Conservation (phyloP, 768 basidiomycete genomes). For the Lyophyllum decastes region DNA sequence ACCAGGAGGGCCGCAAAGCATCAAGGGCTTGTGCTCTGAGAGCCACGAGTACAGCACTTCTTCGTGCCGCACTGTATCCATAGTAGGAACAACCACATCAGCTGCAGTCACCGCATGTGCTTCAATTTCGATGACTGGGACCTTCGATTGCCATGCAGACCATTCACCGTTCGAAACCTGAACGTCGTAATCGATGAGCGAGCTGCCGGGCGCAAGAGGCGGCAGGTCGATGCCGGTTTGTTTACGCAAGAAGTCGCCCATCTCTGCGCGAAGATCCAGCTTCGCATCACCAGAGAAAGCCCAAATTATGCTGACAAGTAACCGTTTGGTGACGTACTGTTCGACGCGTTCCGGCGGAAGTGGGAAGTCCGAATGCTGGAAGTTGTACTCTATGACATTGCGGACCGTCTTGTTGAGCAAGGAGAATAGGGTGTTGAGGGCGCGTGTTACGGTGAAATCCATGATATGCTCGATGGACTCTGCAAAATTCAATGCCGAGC, state of each 20-base stretch:
- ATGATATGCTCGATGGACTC: slow-evolving; percentile 95
- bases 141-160: slow-evolving; percentile 88
- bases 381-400: slow-evolving; percentile 92
- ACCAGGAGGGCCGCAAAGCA: slow-evolving; percentile 99
- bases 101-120: slow-evolving; percentile 94
- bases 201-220: slow-evolving; percentile 67
- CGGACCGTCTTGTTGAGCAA: slow-evolving; percentile 95
- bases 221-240: slow-evolving; percentile 92
- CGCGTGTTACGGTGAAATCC: slow-evolving; percentile 93
- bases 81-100: slow-evolving; percentile 96
- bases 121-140: slow-evolving; percentile 95
- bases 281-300: slow-evolving; percentile 98
- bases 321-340: slow-evolving; percentile 86
- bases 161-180: slow-evolving; percentile 85
- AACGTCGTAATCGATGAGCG: slow-evolving; percentile 95
- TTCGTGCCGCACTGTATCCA: slow-evolving; percentile 98
- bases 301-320: slow-evolving; percentile 94
- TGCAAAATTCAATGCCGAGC: slow-evolving; percentile 75
- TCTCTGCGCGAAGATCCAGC: slow-evolving; percentile 81
- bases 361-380: slow-evolving; percentile 94
- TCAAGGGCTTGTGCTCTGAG: slow-evolving; percentile 96
- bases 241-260: slow-evolving; percentile 85
- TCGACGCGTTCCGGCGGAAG: slow-evolving; percentile 82
- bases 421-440: slow-evolving; percentile 95
- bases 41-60: slow-evolving; percentile 99